Evolutionary conservation across 2,329 filamentous ascomycete species (phyloP).

Genomic region (Sarocladiaceae sp.): DNA sequence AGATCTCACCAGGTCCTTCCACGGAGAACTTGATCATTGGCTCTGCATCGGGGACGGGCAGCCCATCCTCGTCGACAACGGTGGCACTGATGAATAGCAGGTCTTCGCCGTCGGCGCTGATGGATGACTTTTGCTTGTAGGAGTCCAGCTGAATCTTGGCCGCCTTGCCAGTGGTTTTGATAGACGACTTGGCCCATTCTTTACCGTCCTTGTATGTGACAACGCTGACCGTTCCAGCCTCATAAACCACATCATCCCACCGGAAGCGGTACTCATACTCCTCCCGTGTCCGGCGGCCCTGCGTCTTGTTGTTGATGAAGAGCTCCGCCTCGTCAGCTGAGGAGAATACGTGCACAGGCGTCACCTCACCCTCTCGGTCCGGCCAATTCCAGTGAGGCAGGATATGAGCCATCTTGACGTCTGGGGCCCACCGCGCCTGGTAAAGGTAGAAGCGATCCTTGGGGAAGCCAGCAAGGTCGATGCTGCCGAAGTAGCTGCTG

Average conservation of each 20-base stretch:
- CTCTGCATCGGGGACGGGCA: slow-evolving; percentile 35
- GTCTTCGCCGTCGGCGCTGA: slow-evolving; percentile 36
- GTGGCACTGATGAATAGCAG: slow-evolving; percentile 39
- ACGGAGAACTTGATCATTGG: slow-evolving; percentile 37
- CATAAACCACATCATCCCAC: slow-evolving; percentile 45
- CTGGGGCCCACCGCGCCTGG: slow-evolving; percentile 45
- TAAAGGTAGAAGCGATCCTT: slow-evolving; percentile 52
- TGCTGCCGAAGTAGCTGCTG: slow-evolving; percentile 49
- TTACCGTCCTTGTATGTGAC: slow-evolving; percentile 40
- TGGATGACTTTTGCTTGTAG: slow-evolving; percentile 27
- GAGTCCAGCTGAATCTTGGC: slow-evolving; percentile 30
- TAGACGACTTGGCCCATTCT: slow-evolving; percentile 37
- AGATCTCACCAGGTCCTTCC: slow-evolving; percentile 36
- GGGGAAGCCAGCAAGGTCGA: slow-evolving; percentile 50
- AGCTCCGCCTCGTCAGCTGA: slow-evolving; percentile 47
- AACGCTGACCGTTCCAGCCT: slow-evolving; percentile 39
- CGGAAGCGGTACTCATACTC: slow-evolving; percentile 40
- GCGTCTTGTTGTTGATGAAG: slow-evolving; percentile 43
- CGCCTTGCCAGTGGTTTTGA: slow-evolving; percentile 34
- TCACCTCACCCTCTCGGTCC: slow-evolving; percentile 36
- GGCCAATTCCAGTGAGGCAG: slow-evolving; percentile 53
- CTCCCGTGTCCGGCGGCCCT: slow-evolving; percentile 30
- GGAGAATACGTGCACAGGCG: slow-evolving; percentile 49
- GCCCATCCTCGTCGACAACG: slow-evolving; percentile 37
- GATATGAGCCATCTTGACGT: slow-evolving; percentile 42